A percentile compares a stretch with the other conserved stretches of the same genome.
These are phyloP conservation scores for Albophoma yamanashiensis DNA, from an alignment of 2,329 filamentous ascomycete species.

Conservation along the genomic window DNA sequence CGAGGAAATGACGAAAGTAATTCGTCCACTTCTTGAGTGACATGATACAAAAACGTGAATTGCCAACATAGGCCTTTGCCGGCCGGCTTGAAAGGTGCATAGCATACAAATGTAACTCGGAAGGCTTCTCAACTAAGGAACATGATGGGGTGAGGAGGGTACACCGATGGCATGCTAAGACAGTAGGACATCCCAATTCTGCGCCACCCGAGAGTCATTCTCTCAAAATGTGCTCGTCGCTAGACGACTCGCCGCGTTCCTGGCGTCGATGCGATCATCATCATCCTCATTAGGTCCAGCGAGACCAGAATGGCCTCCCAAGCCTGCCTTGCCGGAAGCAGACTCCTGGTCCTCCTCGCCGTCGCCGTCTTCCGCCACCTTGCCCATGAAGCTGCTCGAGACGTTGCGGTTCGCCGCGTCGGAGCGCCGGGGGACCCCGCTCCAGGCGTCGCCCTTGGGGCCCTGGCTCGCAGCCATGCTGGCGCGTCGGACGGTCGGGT, in stretches of 20 bases:
- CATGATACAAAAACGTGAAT: too few species aligned
- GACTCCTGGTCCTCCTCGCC: constrained; percentile 27
- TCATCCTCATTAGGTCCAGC: constrained; percentile 58
- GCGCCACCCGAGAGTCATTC: background rate
- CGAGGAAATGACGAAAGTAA: background rate
- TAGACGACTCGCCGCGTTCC: constrained; percentile 87
- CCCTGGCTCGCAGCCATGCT: constrained; percentile 83
- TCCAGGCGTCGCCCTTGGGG: constrained; percentile 97
- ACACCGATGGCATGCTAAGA: background rate
- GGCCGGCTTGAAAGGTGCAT: background rate
- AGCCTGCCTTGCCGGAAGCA: constrained; percentile 24
- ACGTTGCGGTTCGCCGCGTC: constrained; percentile 71
- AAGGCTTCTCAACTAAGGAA: background rate
- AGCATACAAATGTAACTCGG: background rate
- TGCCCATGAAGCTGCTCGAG: constrained; percentile 59
- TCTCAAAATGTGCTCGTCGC: constrained; percentile 82
- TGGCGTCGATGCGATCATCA: constrained; percentile 87
- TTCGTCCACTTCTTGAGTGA: background rate
- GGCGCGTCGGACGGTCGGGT: constrained; percentile 62
- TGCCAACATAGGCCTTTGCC: background rate
- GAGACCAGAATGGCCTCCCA: constrained; percentile 37
- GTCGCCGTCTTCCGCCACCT: constrained; percentile 51
- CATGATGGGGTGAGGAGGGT: background rate
- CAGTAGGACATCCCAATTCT: background rate
- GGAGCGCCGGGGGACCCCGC: constrained; percentile 74